Base-by-base conservation (phyloP, 2,329 filamentous ascomycete species). In the Eutypella sp. region DNA sequence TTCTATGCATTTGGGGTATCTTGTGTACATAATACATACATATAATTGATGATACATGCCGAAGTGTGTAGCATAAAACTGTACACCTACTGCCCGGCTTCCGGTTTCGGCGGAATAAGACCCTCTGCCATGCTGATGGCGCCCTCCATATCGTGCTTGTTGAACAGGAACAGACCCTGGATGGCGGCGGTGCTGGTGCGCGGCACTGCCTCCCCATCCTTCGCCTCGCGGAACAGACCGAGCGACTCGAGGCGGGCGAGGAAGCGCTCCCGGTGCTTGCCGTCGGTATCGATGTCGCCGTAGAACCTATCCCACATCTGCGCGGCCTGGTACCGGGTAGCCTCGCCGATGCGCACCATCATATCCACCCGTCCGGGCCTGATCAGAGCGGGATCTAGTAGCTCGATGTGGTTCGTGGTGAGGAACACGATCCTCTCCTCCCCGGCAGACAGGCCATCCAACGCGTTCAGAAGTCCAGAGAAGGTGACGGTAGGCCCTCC, bases 281-380 rank as follows among this genome's bases (percentile, higher is more conserved):
- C 82, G 45, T 82, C 76, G 1, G 58, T 54, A 60, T 96, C 91
- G 20, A 89, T 72, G 27, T 95, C 88, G 4, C 87, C 86, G 61
- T 97, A 99, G 70, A 97, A 99, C 18, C 93, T 82, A 65, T 95
- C 86, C 90, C 92, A 99, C 70, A 99, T 87, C 65, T 85, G 76
- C 13, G 73, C 80, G 16, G 95, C 91, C 67, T 97, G 93, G 64
- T 87, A 86, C 47, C 82, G 76, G 3, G 87, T 92, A 25, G 92
- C 90, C 66, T 96, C 87, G 31, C 91, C 92, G 41, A 99, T 85
- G 45, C 89, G 81, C 3, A 95, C 79, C 55, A 89, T 93, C 85
- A 97, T 87, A 66, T 99, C 93, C 1, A 99, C 90, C 41, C 93
- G 80, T 1, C 93, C 93, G 0, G 93, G 93, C 20, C 93, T 79